These are phyloP conservation scores for Tarenaya hassleriana DNA, from an alignment of 345 rosid species.

Conservation along the genomic window DNA sequence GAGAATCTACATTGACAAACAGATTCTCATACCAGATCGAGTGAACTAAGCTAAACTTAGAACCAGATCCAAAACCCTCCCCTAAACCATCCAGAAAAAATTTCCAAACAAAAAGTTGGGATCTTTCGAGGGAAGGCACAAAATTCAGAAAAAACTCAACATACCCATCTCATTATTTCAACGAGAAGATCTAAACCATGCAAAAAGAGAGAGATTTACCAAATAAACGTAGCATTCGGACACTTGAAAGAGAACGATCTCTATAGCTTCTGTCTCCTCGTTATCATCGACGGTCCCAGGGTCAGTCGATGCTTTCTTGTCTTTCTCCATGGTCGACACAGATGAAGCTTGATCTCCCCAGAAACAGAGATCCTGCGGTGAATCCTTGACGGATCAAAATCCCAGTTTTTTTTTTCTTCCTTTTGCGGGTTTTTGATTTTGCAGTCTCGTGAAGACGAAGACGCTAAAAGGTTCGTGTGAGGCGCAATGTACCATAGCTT, in stretches of 20 bases:
- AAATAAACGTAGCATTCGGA: conserved; percentile 89
- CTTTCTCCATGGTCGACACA: conserved; percentile 30
- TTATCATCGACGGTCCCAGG: conserved; percentile 27
- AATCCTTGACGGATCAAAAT: conserved; percentile 15
- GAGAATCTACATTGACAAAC: background rate
- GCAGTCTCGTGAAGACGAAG: conserved; percentile 26
- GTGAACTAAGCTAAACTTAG: background rate
- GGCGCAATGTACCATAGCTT: conserved; percentile 22
- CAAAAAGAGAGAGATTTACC: conserved; percentile 33
- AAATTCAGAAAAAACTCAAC: background rate
- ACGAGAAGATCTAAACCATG: background rate
- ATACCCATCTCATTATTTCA: conserved; percentile 12
- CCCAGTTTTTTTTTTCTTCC: background rate
- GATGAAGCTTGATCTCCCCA: conserved; percentile 31
- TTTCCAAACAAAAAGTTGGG: background rate
- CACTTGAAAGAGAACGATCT: conserved; percentile 77
- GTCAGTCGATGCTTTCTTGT: conserved; percentile 28
- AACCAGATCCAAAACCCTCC: conserved; percentile 18
- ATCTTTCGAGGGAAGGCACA: conserved; percentile 10
- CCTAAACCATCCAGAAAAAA: background rate
- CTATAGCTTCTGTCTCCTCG: conserved; percentile 59
- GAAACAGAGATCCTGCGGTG: background rate
- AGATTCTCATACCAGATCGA: background rate
- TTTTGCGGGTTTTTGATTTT: conserved; percentile 10
- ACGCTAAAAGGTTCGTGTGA: conserved; percentile 18